Percentiles rank a stretch among this genome's conserved stretches.
These are phyloP conservation scores for Solanum medicagineum DNA, from an alignment of 257 asterid species.

Conservation along the genomic window DNA sequence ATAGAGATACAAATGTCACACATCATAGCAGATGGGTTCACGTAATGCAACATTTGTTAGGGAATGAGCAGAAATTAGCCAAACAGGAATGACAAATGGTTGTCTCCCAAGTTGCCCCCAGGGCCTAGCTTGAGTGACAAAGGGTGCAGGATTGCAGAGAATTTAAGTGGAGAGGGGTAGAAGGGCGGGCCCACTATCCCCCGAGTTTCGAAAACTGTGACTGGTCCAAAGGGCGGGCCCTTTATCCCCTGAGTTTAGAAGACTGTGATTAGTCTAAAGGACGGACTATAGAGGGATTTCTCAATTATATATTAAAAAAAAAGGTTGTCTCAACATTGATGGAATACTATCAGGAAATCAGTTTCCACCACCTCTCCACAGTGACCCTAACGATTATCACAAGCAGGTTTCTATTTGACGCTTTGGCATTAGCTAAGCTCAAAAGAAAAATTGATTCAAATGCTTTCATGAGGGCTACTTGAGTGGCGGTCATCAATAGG, in stretches of 20 bases:
- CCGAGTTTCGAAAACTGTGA: no score
- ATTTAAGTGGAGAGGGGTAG: no score
- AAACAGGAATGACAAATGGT: not conserved
- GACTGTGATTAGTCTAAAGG: no score
- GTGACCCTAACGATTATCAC: not conserved
- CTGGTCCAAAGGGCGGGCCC: no score
- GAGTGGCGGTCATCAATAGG: not conserved
- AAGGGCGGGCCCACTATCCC: no score
- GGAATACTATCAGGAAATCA: not conserved
- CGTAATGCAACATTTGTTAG: not conserved
- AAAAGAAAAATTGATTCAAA: not conserved
- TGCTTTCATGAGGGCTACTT: not conserved
- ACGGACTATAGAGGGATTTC: no score
- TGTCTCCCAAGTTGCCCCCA: not conserved
- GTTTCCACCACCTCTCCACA: not conserved
- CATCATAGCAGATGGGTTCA: not conserved
- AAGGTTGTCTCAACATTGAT: no score
- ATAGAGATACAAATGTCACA: not conserved
- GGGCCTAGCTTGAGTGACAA: no score
- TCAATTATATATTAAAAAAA: no score
- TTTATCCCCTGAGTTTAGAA: no score
- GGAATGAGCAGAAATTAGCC: not conserved
- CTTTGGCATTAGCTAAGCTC: not conserved
- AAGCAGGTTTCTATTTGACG: not conserved
- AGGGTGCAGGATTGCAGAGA: no score